Conservation (phyloP, 371 early-diverging fungal genomes). For the Synchytrium microbalum region DNA sequence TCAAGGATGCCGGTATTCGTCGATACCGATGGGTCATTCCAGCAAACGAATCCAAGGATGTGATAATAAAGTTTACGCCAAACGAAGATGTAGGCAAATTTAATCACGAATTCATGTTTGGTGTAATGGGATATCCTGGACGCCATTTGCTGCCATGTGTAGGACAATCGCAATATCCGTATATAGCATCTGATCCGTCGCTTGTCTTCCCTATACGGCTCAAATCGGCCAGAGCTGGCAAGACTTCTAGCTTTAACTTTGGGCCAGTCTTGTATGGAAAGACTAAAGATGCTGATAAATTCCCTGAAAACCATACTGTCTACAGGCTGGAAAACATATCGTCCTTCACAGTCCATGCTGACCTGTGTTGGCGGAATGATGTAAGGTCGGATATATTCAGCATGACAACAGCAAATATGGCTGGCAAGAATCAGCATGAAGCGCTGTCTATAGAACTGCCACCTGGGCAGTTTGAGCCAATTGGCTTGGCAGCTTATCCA, state of each 20-base stretch:
- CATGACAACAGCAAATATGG: slow-evolving; percentile 10
- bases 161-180: slow-evolving; percentile 40
- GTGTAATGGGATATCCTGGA: slow-evolving; percentile 26
- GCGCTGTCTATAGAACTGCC: slow-evolving; percentile 33
- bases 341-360: slow-evolving; percentile 34
- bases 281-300: slow-evolving; percentile 43
- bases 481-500: slow-evolving; percentile 45
- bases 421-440: slow-evolving; percentile 17
- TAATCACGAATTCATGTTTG: slow-evolving; percentile 37
- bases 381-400: slow-evolving; percentile 44
- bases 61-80: slow-evolving; percentile 36
- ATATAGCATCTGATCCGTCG: slow-evolving; percentile 32
- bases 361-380: slow-evolving; percentile 37
- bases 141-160: slow-evolving; percentile 26
- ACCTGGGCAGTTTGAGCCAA: slow-evolving; percentile 31
- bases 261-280: slow-evolving; percentile 48
- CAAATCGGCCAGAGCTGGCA: slow-evolving; percentile 37
- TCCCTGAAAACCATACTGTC: slow-evolving; percentile 40
- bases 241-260: slow-evolving; percentile 40
- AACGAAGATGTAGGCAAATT: slow-evolving; percentile 37
- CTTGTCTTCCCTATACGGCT: slow-evolving; percentile 27
- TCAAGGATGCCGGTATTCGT: slow-evolving; percentile 21
- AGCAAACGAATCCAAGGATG: slow-evolving; percentile 37
- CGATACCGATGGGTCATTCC: slow-evolving; percentile 41
- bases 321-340: slow-evolving; percentile 37